phyloP scores from a whole-genome alignment of 441 rosid species.

The Breynia disticha region DNA sequence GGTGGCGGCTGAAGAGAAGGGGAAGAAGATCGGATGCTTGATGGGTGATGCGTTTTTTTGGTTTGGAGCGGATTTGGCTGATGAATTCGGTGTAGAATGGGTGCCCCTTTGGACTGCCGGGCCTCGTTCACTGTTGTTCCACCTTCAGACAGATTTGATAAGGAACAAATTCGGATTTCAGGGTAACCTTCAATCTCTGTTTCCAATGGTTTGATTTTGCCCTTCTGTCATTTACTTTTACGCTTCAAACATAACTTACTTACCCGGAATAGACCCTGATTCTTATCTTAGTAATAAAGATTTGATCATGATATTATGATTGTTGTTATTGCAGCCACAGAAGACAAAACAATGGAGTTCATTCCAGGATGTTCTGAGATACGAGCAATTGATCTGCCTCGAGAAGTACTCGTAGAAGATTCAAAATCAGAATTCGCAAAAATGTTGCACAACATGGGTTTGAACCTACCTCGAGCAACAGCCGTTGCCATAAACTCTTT shows the following conservation, averaged over 20 bases:
- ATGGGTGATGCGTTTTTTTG: conserved; percentile 47
- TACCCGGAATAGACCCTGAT: too few species aligned
- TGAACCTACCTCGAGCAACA: conserved; percentile 34
- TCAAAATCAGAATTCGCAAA: conserved; percentile 26
- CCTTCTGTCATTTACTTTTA: too few species aligned
- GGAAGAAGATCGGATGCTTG: conserved; percentile 38
- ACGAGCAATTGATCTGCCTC: conserved; percentile 30
- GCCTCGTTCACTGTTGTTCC: conserved; percentile 29
- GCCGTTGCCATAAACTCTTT: conserved; percentile 43
- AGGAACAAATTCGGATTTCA: too few species aligned
- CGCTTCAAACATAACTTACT: too few species aligned
- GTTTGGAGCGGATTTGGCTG: conserved; percentile 36
- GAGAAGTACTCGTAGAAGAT: conserved; percentile 26
- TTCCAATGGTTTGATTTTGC: too few species aligned
- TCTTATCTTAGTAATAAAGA: not conserved
- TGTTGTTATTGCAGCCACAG: conserved; percentile 11
- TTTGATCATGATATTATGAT: not conserved
- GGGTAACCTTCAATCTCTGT: too few species aligned
- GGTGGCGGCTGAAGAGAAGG: conserved; percentile 35
- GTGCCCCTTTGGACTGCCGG: conserved; percentile 33
- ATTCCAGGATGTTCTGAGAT: conserved; percentile 49
- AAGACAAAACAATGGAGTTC: conserved; percentile 34
- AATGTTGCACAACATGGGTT: conserved; percentile 36
- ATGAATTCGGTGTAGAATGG: conserved; percentile 29
- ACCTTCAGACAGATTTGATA: conserved; percentile 27